A percentile compares a stretch with the other conserved stretches of the same genome.
Evolutionary conservation across 768 basidiomycete genomes (phyloP).

Genomic region (Tulasnella sp.): DNA sequence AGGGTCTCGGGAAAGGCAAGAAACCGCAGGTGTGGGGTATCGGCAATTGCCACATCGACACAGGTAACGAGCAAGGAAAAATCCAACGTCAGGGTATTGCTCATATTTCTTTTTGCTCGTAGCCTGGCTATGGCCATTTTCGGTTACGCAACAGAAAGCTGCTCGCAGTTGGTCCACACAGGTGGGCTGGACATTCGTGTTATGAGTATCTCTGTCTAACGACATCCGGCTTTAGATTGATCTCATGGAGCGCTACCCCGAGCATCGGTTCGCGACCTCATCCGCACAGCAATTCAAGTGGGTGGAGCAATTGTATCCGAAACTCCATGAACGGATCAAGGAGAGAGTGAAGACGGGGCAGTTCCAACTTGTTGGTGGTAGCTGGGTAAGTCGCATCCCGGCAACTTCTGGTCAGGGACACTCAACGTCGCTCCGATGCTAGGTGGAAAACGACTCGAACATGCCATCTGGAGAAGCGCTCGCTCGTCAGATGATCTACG

Average conservation of each 20-base stretch:
- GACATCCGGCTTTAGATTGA: conserved; percentile 54
- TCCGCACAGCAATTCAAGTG: conserved; percentile 95
- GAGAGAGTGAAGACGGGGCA: conserved; percentile 72
- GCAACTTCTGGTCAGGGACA: not conserved
- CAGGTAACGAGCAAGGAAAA: conserved; percentile 58
- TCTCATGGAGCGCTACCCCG: conserved; percentile 95
- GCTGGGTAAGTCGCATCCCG: conserved; percentile 65
- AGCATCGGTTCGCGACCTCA: conserved; percentile 82
- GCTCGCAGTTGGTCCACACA: conserved; percentile 98
- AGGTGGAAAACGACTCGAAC: conserved; percentile 64
- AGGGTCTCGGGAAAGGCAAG: conserved; percentile 48
- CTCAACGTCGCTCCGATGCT: conserved; percentile 14
- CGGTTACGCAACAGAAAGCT: conserved; percentile 95
- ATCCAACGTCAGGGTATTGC: conserved; percentile 6
- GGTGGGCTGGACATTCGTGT: conserved; percentile 37
- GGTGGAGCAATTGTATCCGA: conserved; percentile 89
- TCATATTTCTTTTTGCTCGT: not conserved
- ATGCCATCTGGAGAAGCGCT: conserved; percentile 96
- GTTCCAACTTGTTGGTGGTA: conserved; percentile 88
- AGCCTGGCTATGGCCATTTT: conserved; percentile 82
- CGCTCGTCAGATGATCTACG: conserved; percentile 88
- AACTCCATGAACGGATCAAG: conserved; percentile 79
- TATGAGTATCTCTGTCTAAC: not conserved
- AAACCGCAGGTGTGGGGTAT: conserved; percentile 76
- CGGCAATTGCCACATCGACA: conserved; percentile 77